These are phyloP conservation scores for Parmales sp. DNA, from an alignment of 108 stramenopile genomes.

Conservation along the genomic window DNA sequence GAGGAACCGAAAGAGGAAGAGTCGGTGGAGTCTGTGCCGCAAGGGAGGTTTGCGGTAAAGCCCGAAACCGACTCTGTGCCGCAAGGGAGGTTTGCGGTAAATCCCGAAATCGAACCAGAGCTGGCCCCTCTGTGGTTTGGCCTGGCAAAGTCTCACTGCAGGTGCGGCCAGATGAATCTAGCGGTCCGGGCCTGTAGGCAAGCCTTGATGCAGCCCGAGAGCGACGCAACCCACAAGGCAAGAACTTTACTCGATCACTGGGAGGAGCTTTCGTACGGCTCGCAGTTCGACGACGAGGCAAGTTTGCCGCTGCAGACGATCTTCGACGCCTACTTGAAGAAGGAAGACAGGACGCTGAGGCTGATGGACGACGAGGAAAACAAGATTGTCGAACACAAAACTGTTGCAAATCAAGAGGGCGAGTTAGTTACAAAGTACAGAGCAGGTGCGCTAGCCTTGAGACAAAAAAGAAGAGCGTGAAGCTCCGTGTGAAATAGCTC, in stretches of 20 bases:
- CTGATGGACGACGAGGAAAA: background rate
- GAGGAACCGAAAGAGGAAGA: background rate
- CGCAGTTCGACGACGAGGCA: background rate
- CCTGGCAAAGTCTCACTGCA: constrained; percentile 5
- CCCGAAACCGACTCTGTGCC: too few species aligned
- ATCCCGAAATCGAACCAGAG: background rate
- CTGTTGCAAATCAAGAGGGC: background rate
- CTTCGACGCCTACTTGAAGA: background rate
- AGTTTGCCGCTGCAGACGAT: background rate
- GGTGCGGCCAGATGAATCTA: constrained; percentile 1
- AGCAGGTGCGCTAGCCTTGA: background rate
- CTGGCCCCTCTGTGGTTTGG: background rate
- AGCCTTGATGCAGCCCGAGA: background rate
- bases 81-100: background rate
- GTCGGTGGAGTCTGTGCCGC: background rate
- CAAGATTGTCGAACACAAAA: background rate
- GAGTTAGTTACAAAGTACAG: background rate
- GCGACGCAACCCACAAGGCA: background rate
- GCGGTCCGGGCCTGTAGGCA: constrained; percentile 3
- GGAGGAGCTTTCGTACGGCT: background rate
- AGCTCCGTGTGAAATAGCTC: background rate
- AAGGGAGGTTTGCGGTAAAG: background rate
- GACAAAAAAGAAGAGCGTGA: background rate
- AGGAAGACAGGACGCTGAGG: background rate
- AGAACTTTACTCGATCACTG: background rate